Percentiles rank a stretch among this genome's conserved stretches.
Evolutionary conservation across 2,329 filamentous ascomycete species (phyloP).

Genomic region (Grosmannia huntii): DNA sequence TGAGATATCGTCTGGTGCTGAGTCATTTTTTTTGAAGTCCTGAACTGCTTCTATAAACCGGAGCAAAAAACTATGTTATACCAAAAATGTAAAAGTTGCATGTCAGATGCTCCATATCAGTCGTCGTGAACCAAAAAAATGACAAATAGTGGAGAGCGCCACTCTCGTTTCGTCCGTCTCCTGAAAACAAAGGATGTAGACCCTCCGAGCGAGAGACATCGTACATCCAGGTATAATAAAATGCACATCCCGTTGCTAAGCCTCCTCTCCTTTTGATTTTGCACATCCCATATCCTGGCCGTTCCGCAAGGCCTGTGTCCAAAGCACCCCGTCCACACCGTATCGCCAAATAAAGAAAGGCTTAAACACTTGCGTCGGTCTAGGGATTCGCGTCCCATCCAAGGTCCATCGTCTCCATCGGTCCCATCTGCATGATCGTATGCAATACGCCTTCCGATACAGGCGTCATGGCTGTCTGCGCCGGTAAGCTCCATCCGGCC

Average conservation of each 20-base stretch:
- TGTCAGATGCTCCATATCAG: too few relatives aligned
- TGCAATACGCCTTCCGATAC: conserved; percentile 44
- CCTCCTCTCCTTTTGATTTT: not conserved
- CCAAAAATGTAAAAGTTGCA: not conserved
- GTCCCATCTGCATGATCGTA: conserved; percentile 43
- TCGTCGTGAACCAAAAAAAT: not conserved
- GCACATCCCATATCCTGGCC: not conserved
- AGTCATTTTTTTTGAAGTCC: not conserved
- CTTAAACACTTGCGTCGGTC: not conserved
- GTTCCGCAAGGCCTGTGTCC: not conserved
- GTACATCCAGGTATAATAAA: not conserved
- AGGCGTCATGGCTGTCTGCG: conserved; percentile 36
- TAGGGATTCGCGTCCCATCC: conserved; percentile 28
- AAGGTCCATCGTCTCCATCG: conserved; percentile 47
- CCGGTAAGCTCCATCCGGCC: conserved; percentile 29
- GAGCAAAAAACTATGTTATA: not conserved
- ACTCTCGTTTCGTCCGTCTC: too few relatives aligned
- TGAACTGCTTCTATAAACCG: not conserved
- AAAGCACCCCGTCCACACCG: not conserved
- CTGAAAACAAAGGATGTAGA: not conserved
- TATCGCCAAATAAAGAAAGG: not conserved
- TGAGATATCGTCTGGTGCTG: not conserved
- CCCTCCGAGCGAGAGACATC: not conserved
- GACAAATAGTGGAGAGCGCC: too few relatives aligned
- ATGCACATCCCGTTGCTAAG: not conserved